These are phyloP conservation scores for Monosporascus sp. DNA, from an alignment of 2,329 filamentous ascomycete species.

Conservation along the genomic window DNA sequence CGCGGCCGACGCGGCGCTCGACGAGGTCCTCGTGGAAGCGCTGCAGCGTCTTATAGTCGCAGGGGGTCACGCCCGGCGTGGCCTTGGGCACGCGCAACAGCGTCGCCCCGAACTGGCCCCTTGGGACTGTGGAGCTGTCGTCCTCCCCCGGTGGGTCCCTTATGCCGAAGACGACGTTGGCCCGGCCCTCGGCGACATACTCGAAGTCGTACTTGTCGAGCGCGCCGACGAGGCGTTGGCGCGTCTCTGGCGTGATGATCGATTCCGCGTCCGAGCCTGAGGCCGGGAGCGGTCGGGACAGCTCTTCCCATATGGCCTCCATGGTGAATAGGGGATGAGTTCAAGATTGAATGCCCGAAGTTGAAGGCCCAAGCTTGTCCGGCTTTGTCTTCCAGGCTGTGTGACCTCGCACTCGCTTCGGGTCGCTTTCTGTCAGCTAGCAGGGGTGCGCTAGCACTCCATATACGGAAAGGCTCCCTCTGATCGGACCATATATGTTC, in stretches of 20 bases:
- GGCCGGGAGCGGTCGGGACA: conserved; percentile 16
- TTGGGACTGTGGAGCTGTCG: conserved; percentile 20
- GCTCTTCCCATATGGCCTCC: conserved; percentile 16
- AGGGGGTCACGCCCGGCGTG: conserved; percentile 37
- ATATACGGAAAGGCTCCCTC: no score
- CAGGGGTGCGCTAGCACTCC: no score
- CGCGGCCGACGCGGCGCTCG: conserved; percentile 33
- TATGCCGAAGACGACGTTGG: conserved; percentile 69
- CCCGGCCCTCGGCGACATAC: conserved; percentile 63
- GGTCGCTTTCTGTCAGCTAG: no score
- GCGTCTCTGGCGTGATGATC: conserved; percentile 10
- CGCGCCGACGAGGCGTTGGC: conserved; percentile 14
- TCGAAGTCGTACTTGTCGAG: conserved; percentile 19
- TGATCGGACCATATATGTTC: no score
- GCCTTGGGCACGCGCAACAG: conserved; percentile 59
- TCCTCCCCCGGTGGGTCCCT: conserved; percentile 23
- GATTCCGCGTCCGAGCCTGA: conserved; percentile 9
- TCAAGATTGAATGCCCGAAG: background rate
- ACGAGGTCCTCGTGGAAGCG: conserved; percentile 51
- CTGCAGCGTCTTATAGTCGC: conserved; percentile 37
- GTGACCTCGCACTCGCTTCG: no score
- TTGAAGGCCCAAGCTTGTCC: no score
- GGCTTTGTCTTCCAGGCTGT: no score
- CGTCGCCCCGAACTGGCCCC: conserved; percentile 33
- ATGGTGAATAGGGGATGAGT: conserved; percentile 6